Percentiles rank a stretch among this genome's conserved stretches.
Evolutionary conservation across 192 early-diverging fungal genomes (phyloP).

Genomic region (Coemansia sp.): DNA sequence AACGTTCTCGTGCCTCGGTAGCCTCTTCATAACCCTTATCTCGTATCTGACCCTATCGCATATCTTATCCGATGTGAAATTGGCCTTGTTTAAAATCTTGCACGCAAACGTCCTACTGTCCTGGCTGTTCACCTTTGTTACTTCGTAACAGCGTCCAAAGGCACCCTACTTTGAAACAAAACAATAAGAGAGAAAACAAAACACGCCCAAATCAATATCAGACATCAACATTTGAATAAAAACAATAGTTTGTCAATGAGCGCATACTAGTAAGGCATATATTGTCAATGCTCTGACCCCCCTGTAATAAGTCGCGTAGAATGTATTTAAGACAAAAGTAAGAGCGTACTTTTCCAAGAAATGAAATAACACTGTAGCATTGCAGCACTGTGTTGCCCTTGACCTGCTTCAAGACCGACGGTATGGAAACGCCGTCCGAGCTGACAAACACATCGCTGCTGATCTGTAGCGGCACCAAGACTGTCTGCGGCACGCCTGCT

Average conservation of each 20-base stretch:
- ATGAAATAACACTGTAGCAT: constrained; percentile 29
- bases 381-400: constrained; percentile 23
- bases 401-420: constrained; percentile 24
- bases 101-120: constrained; percentile 61
- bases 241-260: neutral
- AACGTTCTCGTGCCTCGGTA: constrained; percentile 73
- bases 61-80: constrained; percentile 47
- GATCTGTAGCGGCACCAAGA: neutral
- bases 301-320: neutral
- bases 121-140: constrained; percentile 38
- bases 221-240: neutral
- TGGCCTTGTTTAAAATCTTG: constrained; percentile 59
- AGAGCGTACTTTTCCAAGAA: constrained; percentile 42
- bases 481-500: neutral
- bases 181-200: constrained; percentile 1
- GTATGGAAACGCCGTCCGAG: constrained; percentile 42
- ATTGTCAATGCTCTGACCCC: neutral
- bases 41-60: constrained; percentile 54
- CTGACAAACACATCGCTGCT: constrained; percentile 32
- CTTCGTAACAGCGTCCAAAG: constrained; percentile 83
- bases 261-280: neutral
- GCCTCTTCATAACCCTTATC: constrained; percentile 48
- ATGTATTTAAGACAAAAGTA: neutral
- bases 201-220: too few relatives aligned
- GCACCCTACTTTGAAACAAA: constrained; percentile 67